Conservation (phyloP, 2,329 filamentous ascomycete species). For the Aschersonia sp. region DNA sequence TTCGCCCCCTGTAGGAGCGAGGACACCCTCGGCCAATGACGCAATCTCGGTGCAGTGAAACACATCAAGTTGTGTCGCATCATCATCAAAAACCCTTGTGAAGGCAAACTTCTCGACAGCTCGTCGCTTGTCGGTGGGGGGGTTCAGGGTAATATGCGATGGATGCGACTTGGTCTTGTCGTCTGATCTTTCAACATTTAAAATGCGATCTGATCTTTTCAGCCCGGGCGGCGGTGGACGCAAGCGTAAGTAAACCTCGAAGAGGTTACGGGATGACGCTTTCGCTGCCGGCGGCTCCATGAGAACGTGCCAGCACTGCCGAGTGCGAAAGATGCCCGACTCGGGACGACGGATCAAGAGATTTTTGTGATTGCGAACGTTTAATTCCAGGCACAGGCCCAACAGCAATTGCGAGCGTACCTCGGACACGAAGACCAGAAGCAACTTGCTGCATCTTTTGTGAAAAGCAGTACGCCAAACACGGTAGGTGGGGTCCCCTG, state of each 20-base stretch:
- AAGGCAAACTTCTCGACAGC: constrained; percentile 92
- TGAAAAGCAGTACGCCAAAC: no score
- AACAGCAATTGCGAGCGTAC: no score
- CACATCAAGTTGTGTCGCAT: constrained; percentile 70
- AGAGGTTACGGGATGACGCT: constrained; percentile 41
- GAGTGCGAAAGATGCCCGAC: no score
- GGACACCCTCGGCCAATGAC: constrained; percentile 64
- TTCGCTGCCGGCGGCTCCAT: constrained; percentile 21
- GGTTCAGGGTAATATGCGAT: constrained; percentile 63
- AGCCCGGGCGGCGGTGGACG: constrained; percentile 45
- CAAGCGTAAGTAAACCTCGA: constrained; percentile 82
- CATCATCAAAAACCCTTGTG: constrained; percentile 83
- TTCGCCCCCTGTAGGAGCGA: constrained; percentile 58
- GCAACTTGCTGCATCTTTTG: no score
- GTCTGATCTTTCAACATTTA: constrained; percentile 55
- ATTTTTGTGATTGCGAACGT: no score
- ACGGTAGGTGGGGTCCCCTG: no score
- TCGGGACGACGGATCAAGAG: no score
- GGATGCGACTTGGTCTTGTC: constrained; percentile 23
- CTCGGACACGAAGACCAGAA: no score
- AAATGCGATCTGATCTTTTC: constrained; percentile 48
- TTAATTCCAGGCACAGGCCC: no score
- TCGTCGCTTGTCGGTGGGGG: constrained; percentile 71
- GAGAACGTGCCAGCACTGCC: background rate
- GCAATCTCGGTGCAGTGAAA: constrained; percentile 70